A percentile compares a stretch with the other conserved stretches of the same genome.
phyloP scores from a whole-genome alignment of 345 rosid genomes.

The Lumnitzera littorea region DNA sequence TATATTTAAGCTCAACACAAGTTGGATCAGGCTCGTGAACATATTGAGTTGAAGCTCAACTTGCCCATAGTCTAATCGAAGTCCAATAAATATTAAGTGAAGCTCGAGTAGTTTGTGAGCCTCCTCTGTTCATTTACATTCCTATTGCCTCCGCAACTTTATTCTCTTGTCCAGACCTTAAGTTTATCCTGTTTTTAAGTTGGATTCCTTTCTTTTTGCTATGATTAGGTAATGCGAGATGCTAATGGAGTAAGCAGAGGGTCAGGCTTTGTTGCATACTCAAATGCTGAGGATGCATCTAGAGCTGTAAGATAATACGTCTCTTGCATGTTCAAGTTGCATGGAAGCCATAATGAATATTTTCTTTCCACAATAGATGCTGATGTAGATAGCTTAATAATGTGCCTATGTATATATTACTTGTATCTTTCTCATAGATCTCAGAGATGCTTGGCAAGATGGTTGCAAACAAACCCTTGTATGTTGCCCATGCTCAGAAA shows the following conservation, averaged over 20 bases:
- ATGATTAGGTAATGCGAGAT: conserved; percentile 70
- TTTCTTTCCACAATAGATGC: neutral
- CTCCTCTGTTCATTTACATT: neutral
- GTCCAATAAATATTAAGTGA: no score
- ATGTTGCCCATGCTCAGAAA: conserved; percentile 91
- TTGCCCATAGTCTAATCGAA: no score
- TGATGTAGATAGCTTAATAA: neutral
- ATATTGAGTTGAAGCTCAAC: no score
- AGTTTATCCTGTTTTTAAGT: no score
- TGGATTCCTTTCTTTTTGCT: neutral
- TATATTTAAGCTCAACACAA: no score
- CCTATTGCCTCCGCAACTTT: no score
- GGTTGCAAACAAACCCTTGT: conserved; percentile 80
- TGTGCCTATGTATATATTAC: conserved; percentile 7
- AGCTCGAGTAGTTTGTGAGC: neutral
- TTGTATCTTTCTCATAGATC: conserved; percentile 24
- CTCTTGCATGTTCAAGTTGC: neutral
- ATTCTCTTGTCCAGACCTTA: no score
- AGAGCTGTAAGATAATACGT: conserved; percentile 57
- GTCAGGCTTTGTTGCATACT: conserved; percentile 77
- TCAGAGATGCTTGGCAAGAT: conserved; percentile 90
- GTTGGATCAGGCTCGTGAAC: no score
- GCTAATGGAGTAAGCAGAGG: conserved; percentile 71
- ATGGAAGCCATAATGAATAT: neutral
- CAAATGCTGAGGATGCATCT: conserved; percentile 73